Evolutionary conservation across 2,329 filamentous ascomycete genomes (phyloP), one percentile per base, ranked within the genome.

Genomic region (Saccharata proteae): DNA sequence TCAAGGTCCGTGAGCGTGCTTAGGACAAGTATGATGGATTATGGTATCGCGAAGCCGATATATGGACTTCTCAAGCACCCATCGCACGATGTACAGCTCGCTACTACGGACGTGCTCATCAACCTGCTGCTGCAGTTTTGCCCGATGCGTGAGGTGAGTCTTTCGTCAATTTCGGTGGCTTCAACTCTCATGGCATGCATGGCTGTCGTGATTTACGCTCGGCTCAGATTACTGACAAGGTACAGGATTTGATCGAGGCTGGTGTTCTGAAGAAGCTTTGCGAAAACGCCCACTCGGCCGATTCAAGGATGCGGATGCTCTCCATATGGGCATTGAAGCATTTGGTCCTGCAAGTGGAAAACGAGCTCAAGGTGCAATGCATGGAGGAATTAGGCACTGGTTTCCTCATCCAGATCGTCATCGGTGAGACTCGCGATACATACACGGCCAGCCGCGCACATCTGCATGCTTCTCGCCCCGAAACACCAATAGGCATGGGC

Each of bases 281-380:
- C 47, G 73, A 81, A 43, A 82, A 93, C 50, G 84, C 86, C 2
- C 81, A 81, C 51, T 90, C 82, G 1, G 67, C 71, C 27, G 81
- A 88, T 46, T 71, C 80, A n/a, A 73, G 77, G 27, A 64, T 96
- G 32, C 74, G 84, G 15, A 66, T 92, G 16, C 85, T 90, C 45
- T 85, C 86, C 14, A 59, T 98, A 2, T 98, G 90, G 88, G 84
- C 85, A 5, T 61, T 98, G 36, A 96, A 96, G 51, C 84, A 96
- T 55, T 69, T 94, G 29, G 78, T 93, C 3, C 70, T 80, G 40
- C 76, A 74, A 14, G 73, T 80, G 5, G 69, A 70, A 12, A 74
- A 78, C 26, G 70, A 78, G 9, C 62, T 81, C 42, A 93, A 90
- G 56, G 78, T 79, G 45, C 69, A 71, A 28, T 83, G 83, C 37